A percentile compares a stretch with the other conserved stretches of the same genome.
Evolutionary conservation across 2,329 filamentous ascomycete genomes (phyloP).

Genomic region (Cladosporium sp.): DNA sequence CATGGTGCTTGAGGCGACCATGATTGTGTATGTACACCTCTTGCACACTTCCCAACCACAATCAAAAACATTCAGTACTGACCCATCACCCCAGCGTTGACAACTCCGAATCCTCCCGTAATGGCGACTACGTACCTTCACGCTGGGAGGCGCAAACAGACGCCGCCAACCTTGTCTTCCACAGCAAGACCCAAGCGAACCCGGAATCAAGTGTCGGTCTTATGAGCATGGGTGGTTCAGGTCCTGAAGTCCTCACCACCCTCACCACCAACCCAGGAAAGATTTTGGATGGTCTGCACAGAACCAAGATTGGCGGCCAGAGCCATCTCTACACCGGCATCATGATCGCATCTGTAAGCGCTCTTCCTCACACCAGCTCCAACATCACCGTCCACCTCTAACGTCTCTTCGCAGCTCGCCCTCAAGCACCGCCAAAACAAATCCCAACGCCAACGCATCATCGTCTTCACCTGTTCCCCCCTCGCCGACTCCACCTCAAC

Average conservation of each 20-base stretch:
- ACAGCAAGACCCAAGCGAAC: slow-evolving; percentile 89
- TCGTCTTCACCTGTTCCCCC: slow-evolving; percentile 93
- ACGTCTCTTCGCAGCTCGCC: slow-evolving; percentile 61
- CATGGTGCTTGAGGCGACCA: slow-evolving; percentile 86
- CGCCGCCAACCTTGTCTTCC: slow-evolving; percentile 91
- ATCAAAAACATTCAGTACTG: slow-evolving; percentile 13
- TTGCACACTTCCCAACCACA: too few relatives aligned
- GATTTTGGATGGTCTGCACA: slow-evolving; percentile 85
- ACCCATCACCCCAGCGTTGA: slow-evolving; percentile 60
- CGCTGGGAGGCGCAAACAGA: slow-evolving; percentile 96
- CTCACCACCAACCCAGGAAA: slow-evolving; percentile 95
- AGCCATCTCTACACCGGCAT: slow-evolving; percentile 89
- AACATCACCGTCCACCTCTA: background rate
- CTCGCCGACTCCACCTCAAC: slow-evolving; percentile 86
- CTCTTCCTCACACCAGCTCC: background rate
- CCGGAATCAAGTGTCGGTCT: slow-evolving; percentile 95
- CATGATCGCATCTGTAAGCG: slow-evolving; percentile 82
- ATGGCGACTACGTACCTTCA: slow-evolving; percentile 87
- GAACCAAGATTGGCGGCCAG: slow-evolving; percentile 87
- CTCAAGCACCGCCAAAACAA: slow-evolving; percentile 98
- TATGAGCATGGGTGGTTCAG: slow-evolving; percentile 98
- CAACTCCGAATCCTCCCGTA: slow-evolving; percentile 97
- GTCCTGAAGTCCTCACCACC: slow-evolving; percentile 94
- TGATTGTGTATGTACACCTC: slow-evolving; percentile 72
- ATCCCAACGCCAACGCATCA: slow-evolving; percentile 90